Conservation (phyloP, 2,329 filamentous ascomycete genomes). For the Ampelomyces quisqualis region DNA sequence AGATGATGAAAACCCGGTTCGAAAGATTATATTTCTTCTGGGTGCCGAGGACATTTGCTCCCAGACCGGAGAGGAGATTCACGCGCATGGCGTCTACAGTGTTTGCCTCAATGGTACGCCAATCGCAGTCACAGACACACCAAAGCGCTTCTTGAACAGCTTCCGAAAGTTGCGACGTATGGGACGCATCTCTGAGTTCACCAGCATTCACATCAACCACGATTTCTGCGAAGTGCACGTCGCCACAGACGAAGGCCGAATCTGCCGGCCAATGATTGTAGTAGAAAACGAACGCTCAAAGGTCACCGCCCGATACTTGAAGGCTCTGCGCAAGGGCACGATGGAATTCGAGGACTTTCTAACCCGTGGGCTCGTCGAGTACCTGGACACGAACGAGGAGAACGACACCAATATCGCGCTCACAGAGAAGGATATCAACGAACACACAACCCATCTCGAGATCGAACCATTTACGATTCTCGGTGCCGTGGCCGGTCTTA, state of each 20-base stretch:
- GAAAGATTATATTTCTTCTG: conserved; percentile 80
- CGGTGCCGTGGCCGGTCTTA: conserved; percentile 91
- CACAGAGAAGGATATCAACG: conserved; percentile 80
- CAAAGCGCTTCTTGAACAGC: conserved; percentile 79
- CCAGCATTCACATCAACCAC: conserved; percentile 93
- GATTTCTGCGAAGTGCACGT: conserved; percentile 92
- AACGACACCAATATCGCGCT: conserved; percentile 93
- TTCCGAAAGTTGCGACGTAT: conserved; percentile 86
- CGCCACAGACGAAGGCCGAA: conserved; percentile 93
- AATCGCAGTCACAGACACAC: conserved; percentile 79
- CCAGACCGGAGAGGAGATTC: conserved; percentile 82
- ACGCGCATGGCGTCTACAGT: conserved; percentile 78
- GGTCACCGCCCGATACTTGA: conserved; percentile 75
- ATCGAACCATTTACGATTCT: conserved; percentile 98
- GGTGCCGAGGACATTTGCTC: conserved; percentile 81
- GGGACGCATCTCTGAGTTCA: conserved; percentile 91
- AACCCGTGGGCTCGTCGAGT: conserved; percentile 86
- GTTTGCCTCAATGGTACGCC: conserved; percentile 96
- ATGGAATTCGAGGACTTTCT: conserved; percentile 94
- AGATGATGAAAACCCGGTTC: conserved; percentile 87
- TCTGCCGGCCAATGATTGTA: conserved; percentile 93
- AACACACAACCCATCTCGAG: conserved; percentile 87
- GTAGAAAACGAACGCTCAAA: conserved; percentile 85
- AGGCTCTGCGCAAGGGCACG: conserved; percentile 76
- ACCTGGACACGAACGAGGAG: conserved; percentile 97